Evolutionary conservation across 371 early-diverging fungal species (phyloP), one percentile per base, ranked within the genome.

Genomic region (Mucor racemosus): DNA sequence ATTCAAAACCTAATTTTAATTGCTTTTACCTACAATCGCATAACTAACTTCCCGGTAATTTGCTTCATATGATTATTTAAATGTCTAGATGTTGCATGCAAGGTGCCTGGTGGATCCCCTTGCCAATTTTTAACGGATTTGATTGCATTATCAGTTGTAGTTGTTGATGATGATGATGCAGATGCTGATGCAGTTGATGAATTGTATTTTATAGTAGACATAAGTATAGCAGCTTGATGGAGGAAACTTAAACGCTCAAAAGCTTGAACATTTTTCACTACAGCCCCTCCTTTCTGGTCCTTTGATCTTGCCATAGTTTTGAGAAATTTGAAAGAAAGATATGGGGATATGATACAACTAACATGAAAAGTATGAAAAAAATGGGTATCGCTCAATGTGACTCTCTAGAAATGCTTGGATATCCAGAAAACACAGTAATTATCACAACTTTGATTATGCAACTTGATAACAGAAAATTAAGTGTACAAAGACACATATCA

Each of bases 231-330:
- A 8, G 81, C 81, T 65, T 81, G 81, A 53, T 81, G 70, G 55
- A 81, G 55, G 62, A 74, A 81, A 54, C 74, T 75, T 44, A 81
- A 60, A 7, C 81, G 71, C 31, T 81, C 78, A 65, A 68, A 78
- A 3, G 70, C 66, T 33, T 78, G 81, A 7, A 70, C 39, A 58
- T 76, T 66, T 26, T 78, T 74, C 21, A 53, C 53, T 3, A 53
- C 6, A 26, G 67, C 57, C 73, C 73, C 44, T 74, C 72, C 58
- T 73, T 75, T 41, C 59, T 75, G 31, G 6, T 53, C 53, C 65
- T 71, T 73, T 53, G 40, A 54, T 62, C 41, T 62, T 17, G 63
- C 63, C 63, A 62, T 62, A 38, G 26, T 1, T 26, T 26, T 3
- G 26, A 26, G 3, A 26, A 26, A 1, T 26, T 26, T 26, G 26